Base-by-base conservation (phyloP, 1,139 yeast species). In the Pichia sp. region DNA sequence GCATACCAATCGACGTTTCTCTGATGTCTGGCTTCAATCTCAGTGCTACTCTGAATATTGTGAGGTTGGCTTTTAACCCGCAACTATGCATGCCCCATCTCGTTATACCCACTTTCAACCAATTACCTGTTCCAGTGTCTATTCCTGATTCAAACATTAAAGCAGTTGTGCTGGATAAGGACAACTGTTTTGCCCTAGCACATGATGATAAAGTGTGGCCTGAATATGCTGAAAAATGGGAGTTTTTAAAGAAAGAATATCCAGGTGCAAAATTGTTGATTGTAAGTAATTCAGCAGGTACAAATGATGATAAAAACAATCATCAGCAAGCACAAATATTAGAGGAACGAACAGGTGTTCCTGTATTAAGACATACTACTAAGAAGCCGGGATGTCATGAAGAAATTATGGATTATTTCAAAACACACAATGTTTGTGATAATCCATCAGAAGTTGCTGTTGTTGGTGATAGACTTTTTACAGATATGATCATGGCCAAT, bases 201-300 rank as follows among this genome's bases (percentile, higher is more conserved):
- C 84, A 86, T 46, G 83, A 80, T 44, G 83, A 81, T 52, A 74
- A 76, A 46, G 83, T 91, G 2, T 88, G 88, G 86, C 88, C 85
- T 0, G 83, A 65, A 2, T 87, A 88, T 55, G 52, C 64, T 57
- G 68, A 66, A 8, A 70, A 74, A 14, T 87, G 94, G 93, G 62
- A 66, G 6, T 55, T 60, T 24, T 66, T 89, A 41, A 69, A 71
- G 37, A 53, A 59, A 6, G 55, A 62, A 3, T 87, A 82, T 53
- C 89, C 94, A 0, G 76, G 70, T 29, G 79, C 76, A n/a, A 69
- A 70, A 22, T 59, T 89, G 19, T 65, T 88, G 26, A 83, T 91
- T 29, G 96, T 91, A 4, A 84, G 95, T 54, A 91, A 91, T 57
- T 85, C 95, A 0, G 96, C 97, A 0, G 98, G 98, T 0, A 85